Evolutionary conservation across 768 basidiomycete species (phyloP), one percentile per base, ranked within the genome.

Genomic region (Cystobasidium tubakii): DNA sequence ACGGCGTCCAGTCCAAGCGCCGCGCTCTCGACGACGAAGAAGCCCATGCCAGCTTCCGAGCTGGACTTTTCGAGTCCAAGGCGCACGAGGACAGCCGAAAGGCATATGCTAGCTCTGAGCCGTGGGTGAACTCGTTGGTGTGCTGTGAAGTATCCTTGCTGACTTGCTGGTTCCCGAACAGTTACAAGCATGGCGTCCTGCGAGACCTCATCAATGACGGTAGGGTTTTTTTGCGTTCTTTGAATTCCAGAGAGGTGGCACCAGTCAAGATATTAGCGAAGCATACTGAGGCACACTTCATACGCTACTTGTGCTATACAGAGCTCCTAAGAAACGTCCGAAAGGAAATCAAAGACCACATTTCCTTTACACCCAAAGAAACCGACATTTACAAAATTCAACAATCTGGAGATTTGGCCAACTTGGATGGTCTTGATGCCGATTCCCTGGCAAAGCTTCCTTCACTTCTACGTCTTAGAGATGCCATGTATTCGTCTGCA

Each of bases 341-440:
- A 82, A 88, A 92, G 78, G 92, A 94, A 81, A 91, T 90, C 77
- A 81, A 90, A 70, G 82, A 83, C 64, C 87, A 92, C 79, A 85
- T 94, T 75, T 88, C 84, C 81, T 92, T 94, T 80, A 86, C 89
- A 1, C 88, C 92, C 83, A 98, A 96, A 83, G 91, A 97, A 84
- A 98, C 95, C 1, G 95, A 98, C 80, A 98, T 98, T 77, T 98
- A 97, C 87, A 92, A 97, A 94, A 89, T 98, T 78, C 89, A 93
- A 82, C 95, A 98, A 84, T 96, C 95, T 0, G 94, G 94, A 77
- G 95, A 98, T 83, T 87, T 98, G 27, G 90, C 92, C 19, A 97
- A 95, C 15, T 86, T 98, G 34, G 89, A 89, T 73, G 96, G 89
- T 82, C 88, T 98, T 71, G 85, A 88, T 9, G 83, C 88, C 34